Conservation (phyloP, 1,284 basidiomycete genomes). For the Leccinum cinnamomeum region DNA sequence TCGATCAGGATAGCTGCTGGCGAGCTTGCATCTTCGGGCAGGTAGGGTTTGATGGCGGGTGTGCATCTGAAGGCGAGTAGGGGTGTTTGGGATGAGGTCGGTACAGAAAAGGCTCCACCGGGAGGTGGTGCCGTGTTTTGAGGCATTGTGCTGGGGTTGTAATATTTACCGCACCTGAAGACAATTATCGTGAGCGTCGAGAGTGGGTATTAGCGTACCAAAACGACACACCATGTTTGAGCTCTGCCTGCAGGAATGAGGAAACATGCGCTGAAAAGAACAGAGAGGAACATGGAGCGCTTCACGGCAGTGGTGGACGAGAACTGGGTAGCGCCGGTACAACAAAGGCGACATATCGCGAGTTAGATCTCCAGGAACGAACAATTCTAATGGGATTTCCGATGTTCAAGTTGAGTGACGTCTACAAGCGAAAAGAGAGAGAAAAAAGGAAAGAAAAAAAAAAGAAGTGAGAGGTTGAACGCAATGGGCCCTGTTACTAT, state of each 20-base stretch:
- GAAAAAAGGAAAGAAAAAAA: too few species aligned
- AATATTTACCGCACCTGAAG: conserved; percentile 34
- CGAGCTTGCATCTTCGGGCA: conserved; percentile 28
- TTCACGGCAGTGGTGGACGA: conserved; percentile 6
- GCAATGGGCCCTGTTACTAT: too few species aligned
- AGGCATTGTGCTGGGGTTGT: conserved; percentile 27
- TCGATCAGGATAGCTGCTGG: conserved; percentile 29
- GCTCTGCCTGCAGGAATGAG: conserved; percentile 17
- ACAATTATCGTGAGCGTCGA: background rate
- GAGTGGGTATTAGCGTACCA: background rate
- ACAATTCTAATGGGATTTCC: too few species aligned
- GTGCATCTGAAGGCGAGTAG: conserved; percentile 32
- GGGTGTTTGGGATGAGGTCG: conserved; percentile 22
- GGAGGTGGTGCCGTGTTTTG: conserved; percentile 25
- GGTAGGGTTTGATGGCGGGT: conserved; percentile 32
- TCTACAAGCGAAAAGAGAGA: too few species aligned
- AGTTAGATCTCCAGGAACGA: too few species aligned
- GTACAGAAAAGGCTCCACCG: conserved; percentile 25
- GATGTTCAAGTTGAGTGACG: too few species aligned
- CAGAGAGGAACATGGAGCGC: conserved; percentile 11
- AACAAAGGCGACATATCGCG: background rate
- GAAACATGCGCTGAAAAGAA: conserved; percentile 21
- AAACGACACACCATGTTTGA: conserved; percentile 37
- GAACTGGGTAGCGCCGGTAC: background rate
- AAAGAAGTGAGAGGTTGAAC: too few species aligned